A percentile compares a stretch with the other conserved stretches of the same genome.
Evolutionary conservation across 169 alveolate species (phyloP).

Genomic region (Plasmodium vinckei): DNA sequence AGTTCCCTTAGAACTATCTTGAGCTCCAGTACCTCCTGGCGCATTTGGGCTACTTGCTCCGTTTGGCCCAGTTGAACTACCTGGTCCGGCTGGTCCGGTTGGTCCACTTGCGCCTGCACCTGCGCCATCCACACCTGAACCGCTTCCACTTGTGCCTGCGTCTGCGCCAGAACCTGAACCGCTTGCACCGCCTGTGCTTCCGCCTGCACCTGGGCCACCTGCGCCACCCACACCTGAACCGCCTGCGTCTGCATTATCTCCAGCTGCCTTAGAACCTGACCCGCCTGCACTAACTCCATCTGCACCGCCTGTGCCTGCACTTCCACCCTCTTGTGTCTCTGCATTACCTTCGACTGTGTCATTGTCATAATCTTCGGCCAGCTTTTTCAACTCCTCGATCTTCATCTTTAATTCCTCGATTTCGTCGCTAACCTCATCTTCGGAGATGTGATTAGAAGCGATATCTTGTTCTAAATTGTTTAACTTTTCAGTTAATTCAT

Average conservation of each 20-base stretch:
- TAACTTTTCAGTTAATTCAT: background rate
- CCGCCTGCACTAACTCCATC: constrained; percentile 5
- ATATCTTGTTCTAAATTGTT: background rate
- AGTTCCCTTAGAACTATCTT: background rate
- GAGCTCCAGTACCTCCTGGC: background rate
- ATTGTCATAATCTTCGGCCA: background rate
- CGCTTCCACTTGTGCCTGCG: too few species aligned
- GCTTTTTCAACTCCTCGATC: constrained; percentile 1
- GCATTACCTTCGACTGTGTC: background rate
- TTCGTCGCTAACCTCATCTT: background rate
- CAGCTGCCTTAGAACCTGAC: background rate
- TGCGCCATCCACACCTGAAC: background rate
- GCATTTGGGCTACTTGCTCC: background rate
- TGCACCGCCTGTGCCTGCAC: background rate
- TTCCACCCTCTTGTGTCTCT: background rate
- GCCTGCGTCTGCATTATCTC: background rate
- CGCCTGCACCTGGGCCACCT: background rate
- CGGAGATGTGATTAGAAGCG: background rate
- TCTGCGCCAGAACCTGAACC: constrained; percentile 1
- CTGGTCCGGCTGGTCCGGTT: background rate
- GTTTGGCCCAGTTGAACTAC: background rate
- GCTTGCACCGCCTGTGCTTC: background rate
- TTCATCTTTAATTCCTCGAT: background rate
- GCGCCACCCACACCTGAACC: background rate
- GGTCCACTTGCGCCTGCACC: background rate